These are phyloP conservation scores for Lipomyces lipofer DNA, from an alignment of 805 yeast species.

Conservation along the genomic window DNA sequence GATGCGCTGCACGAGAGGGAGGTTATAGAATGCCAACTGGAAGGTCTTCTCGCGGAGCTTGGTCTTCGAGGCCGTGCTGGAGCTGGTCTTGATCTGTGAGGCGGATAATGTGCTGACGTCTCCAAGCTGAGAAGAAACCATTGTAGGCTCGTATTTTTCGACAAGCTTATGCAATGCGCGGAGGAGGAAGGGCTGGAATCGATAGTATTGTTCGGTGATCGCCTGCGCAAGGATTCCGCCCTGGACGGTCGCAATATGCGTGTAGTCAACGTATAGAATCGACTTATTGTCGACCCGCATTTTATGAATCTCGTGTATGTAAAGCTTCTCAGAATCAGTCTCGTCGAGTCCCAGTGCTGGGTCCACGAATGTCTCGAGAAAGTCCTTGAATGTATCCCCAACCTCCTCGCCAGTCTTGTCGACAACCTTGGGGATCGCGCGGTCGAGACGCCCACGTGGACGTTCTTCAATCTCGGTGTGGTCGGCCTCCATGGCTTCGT, in stretches of 20 bases:
- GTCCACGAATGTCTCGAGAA: constrained; percentile 65
- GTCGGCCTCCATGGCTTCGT: constrained; percentile 10
- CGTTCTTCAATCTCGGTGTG: constrained; percentile 20
- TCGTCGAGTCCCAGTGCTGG: constrained; percentile 41
- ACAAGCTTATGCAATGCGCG: constrained; percentile 73
- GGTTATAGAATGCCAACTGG: constrained; percentile 83
- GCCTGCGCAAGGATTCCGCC: constrained; percentile 84
- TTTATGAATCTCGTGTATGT: constrained; percentile 75
- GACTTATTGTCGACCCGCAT: constrained; percentile 74
- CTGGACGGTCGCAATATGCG: constrained; percentile 68
- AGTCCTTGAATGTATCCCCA: constrained; percentile 83
- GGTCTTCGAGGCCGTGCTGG: constrained; percentile 33
- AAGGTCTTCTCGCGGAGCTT: constrained; percentile 70
- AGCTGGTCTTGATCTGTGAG: constrained; percentile 3
- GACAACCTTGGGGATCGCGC: constrained; percentile 75
- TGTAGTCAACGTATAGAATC: constrained; percentile 82
- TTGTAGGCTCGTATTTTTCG: constrained; percentile 70
- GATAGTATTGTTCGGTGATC: constrained; percentile 84
- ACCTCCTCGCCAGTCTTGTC: constrained; percentile 95
- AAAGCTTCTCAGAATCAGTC: constrained; percentile 45
- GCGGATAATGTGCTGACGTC: constrained; percentile 1
- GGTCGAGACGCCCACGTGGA: constrained; percentile 18
- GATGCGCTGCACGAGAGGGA: constrained; percentile 79
- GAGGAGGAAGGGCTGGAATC: constrained; percentile 83
- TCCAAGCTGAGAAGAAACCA: constrained; percentile 42